These are phyloP conservation scores for Aspergillus taichungensis DNA, from an alignment of 495 filamentous ascomycete species.

Conservation along the genomic window DNA sequence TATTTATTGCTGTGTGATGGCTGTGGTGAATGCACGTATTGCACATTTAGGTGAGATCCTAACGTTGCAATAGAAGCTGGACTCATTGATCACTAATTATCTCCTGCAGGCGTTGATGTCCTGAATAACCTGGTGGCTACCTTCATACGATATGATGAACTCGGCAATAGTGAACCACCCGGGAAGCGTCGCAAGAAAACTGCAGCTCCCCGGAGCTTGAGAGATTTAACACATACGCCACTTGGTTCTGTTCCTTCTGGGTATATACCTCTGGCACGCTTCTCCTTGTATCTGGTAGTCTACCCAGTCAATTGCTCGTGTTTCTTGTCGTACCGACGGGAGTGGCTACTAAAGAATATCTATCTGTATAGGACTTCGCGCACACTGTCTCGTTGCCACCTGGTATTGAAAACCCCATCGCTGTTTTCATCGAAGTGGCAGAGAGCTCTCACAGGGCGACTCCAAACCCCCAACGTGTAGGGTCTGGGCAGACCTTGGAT, in stretches of 20 bases:
- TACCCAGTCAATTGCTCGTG: background rate
- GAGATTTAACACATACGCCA: conserved; percentile 8
- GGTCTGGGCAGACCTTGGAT: background rate
- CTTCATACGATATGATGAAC: conserved; percentile 10
- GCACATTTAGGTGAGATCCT: conserved; percentile 15
- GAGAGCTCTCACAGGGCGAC: too few species aligned
- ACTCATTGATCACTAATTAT: conserved; percentile 4
- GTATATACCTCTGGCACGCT: conserved; percentile 30
- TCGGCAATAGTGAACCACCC: conserved; percentile 11
- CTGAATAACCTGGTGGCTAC: conserved; percentile 18
- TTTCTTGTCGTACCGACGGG: too few species aligned
- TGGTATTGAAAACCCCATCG: background rate
- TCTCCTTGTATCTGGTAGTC: conserved; percentile 27
- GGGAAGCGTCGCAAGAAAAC: conserved; percentile 32
- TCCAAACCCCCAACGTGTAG: too few species aligned
- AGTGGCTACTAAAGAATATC: too few species aligned
- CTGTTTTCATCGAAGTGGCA: too few species aligned
- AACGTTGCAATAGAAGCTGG: background rate
- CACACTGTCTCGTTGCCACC: background rate
- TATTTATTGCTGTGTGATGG: conserved; percentile 13
- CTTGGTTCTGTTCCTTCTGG: conserved; percentile 18
- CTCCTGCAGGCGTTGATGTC: conserved; percentile 13
- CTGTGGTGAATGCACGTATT: conserved; percentile 14
- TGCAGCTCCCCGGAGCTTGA: conserved; percentile 13
- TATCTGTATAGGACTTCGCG: conserved; percentile 12